These are phyloP conservation scores for Gigaspora rosea DNA, from an alignment of 192 early-diverging fungal species.

Conservation along the genomic window DNA sequence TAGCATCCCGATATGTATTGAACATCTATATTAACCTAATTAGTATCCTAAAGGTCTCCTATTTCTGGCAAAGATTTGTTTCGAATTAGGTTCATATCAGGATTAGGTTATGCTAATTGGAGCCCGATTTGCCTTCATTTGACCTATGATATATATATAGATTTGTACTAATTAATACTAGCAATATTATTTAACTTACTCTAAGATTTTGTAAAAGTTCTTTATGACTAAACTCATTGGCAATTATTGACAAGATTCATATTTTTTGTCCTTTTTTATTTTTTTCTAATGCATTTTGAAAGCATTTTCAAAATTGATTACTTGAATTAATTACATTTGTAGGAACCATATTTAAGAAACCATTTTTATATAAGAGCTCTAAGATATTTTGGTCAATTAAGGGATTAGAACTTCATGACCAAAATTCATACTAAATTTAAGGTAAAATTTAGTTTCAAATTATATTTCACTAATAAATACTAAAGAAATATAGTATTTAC, in stretches of 20 bases:
- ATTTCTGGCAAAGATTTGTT: too few relatives aligned
- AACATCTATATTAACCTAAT: too few relatives aligned
- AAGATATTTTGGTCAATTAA: background rate
- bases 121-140: too few relatives aligned
- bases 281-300: background rate
- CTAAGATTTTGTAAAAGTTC: too few relatives aligned
- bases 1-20: too few relatives aligned
- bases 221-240: background rate
- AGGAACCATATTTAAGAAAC: background rate
- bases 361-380: background rate
- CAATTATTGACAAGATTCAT: background rate
- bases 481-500: background rate
- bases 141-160: too few relatives aligned
- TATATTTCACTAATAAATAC: background rate
- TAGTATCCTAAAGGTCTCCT: too few relatives aligned
- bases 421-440: background rate
- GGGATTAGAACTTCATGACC: background rate
- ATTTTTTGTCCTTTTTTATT: background rate
- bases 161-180: too few relatives aligned
- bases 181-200: too few relatives aligned
- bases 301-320: background rate
- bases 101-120: too few relatives aligned
- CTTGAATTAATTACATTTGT: background rate
- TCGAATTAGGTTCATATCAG: too few relatives aligned
- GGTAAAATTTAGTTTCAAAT: background rate